Conservation (phyloP, 2,329 filamentous ascomycete species). For the Ceratocystis papillata region DNA sequence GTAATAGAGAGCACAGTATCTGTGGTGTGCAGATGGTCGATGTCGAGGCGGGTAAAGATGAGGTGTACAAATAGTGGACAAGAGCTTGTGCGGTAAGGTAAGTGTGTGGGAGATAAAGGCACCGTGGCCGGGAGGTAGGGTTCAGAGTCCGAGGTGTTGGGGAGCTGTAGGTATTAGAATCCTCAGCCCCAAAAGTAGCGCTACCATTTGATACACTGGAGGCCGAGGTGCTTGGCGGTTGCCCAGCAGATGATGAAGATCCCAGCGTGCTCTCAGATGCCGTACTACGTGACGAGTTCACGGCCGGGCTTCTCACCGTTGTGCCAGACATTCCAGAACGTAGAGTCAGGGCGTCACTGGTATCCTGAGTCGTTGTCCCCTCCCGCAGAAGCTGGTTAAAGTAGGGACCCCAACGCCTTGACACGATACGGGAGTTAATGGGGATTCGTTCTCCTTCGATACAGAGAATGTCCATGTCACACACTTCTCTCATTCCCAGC, state of each 20-base stretch:
- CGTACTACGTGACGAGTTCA: slow-evolving; percentile 48
- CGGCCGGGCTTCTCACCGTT: slow-evolving; percentile 35
- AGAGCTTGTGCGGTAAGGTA: slow-evolving; percentile 80
- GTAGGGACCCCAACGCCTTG: slow-evolving; percentile 85
- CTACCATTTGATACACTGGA: slow-evolving; percentile 36
- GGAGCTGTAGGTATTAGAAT: slow-evolving; percentile 40
- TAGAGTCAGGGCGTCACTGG: slow-evolving; percentile 63
- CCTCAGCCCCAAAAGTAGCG: slow-evolving; percentile 30
- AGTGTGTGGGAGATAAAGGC: slow-evolving; percentile 87
- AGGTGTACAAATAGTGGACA: slow-evolving; percentile 88
- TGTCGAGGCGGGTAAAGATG: slow-evolving; percentile 63
- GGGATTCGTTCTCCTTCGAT: slow-evolving; percentile 85
- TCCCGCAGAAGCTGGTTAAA: slow-evolving; percentile 87
- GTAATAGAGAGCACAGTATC: slow-evolving; percentile 86
- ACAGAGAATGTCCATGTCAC: slow-evolving; percentile 94
- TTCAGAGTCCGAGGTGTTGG: slow-evolving; percentile 48
- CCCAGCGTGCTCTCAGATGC: slow-evolving; percentile 38
- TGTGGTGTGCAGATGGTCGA: slow-evolving; percentile 83
- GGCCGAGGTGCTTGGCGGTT: slow-evolving; percentile 37
- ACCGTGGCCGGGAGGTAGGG: slow-evolving; percentile 62
- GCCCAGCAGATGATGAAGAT: slow-evolving; percentile 33
- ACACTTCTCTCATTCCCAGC: slow-evolving; percentile 67
- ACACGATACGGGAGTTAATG: slow-evolving; percentile 81
- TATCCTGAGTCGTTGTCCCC: slow-evolving; percentile 56
- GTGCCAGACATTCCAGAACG: slow-evolving; percentile 50